phyloP scores from a whole-genome alignment of 257 asterid genomes.

The Scutellaria minor region DNA sequence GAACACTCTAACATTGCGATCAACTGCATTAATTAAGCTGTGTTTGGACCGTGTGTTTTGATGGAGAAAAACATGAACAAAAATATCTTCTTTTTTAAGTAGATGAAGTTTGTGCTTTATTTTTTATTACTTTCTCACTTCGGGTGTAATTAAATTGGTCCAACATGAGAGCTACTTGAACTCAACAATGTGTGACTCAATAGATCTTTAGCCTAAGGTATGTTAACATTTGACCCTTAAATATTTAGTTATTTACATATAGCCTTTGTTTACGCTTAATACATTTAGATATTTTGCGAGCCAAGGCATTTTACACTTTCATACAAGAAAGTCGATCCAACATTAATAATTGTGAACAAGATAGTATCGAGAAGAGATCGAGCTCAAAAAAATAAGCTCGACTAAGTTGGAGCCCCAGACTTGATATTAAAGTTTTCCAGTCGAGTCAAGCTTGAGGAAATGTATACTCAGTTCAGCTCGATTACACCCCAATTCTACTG shows the following conservation, averaged over 20 bases:
- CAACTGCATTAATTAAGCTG: neutral
- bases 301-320: neutral
- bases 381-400: neutral
- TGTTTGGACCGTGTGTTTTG: neutral
- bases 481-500: neutral
- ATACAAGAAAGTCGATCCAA: neutral
- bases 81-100: neutral
- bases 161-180: neutral
- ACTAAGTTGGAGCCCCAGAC: neutral
- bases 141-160: neutral
- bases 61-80: neutral
- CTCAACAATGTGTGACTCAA: neutral
- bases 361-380: neutral
- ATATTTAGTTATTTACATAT: neutral
- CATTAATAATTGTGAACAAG: neutral
- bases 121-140: neutral
- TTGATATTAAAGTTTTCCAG: neutral
- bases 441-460: neutral
- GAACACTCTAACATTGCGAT: neutral
- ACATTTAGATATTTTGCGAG: neutral
- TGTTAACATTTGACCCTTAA: neutral
- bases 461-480: neutral
- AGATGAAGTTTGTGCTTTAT: neutral
- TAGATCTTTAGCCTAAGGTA: neutral
- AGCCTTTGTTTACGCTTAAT: neutral